These are phyloP conservation scores for Taxawa tesnikishii DNA, from an alignment of 2,329 filamentous ascomycete genomes.

Conservation along the genomic window DNA sequence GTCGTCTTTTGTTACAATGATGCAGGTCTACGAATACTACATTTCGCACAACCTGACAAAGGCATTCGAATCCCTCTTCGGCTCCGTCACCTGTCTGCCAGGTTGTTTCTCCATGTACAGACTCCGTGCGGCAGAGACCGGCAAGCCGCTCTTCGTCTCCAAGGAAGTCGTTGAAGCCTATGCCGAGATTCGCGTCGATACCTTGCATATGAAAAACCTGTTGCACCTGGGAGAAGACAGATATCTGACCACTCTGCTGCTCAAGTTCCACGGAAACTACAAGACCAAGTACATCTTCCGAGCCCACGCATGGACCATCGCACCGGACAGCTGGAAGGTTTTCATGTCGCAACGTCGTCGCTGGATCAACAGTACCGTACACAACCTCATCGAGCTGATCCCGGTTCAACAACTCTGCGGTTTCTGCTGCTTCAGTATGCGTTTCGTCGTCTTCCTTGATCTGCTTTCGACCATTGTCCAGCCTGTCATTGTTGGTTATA, in stretches of 20 bases:
- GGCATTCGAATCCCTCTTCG: slow-evolving; percentile 94
- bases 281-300: slow-evolving; percentile 96
- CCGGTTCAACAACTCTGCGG: slow-evolving; percentile 89
- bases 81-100: slow-evolving; percentile 91
- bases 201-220: slow-evolving; percentile 96
- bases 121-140: slow-evolving; percentile 83
- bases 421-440: slow-evolving; percentile 99
- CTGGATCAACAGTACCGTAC: slow-evolving; percentile 99
- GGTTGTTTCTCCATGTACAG: slow-evolving; percentile 99
- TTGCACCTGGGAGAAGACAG: slow-evolving; percentile 95
- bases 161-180: slow-evolving; percentile 82
- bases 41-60: slow-evolving; percentile 96
- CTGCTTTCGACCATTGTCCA: slow-evolving; percentile 84
- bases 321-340: slow-evolving; percentile 83
- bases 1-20: slow-evolving; percentile 91
- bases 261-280: slow-evolving; percentile 86
- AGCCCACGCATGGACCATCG: slow-evolving; percentile 93
- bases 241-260: slow-evolving; percentile 84
- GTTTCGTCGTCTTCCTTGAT: slow-evolving; percentile 93
- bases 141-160: slow-evolving; percentile 93
- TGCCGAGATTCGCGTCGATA: slow-evolving; percentile 88
- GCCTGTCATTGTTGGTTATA: slow-evolving; percentile 81
- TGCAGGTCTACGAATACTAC: slow-evolving; percentile 99
- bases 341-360: slow-evolving; percentile 97
- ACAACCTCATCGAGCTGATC: slow-evolving; percentile 93